Evolutionary conservation across 768 basidiomycete genomes (phyloP).

Genomic region (Serendipita sp.): DNA sequence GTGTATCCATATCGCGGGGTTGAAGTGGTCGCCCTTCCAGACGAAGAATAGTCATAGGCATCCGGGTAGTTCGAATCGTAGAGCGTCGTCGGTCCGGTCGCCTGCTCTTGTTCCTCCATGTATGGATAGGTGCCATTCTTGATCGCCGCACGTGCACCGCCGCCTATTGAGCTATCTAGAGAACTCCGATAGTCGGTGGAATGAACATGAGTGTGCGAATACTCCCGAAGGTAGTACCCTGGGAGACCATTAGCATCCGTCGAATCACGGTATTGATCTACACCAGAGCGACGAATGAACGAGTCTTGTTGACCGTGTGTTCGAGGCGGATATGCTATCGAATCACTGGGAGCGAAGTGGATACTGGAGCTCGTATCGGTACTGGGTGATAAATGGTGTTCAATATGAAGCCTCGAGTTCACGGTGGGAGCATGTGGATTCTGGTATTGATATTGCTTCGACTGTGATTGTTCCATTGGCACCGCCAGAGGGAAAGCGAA

Average conservation of each 20-base stretch:
- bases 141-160: background rate
- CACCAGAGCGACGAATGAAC: background rate
- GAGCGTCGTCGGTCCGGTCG: background rate
- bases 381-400: background rate
- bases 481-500: background rate
- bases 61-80: background rate
- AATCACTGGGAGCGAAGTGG: background rate
- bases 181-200: constrained; percentile 3
- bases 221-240: background rate
- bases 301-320: background rate
- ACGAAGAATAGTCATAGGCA: background rate
- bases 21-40: background rate
- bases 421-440: background rate
- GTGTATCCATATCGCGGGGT: background rate
- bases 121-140: background rate
- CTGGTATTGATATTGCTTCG: background rate
- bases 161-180: background rate
- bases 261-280: background rate
- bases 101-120: background rate
- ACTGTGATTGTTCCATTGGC: background rate
- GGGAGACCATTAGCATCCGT: background rate
- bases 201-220: background rate
- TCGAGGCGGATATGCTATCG: background rate
- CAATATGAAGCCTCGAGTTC: background rate
- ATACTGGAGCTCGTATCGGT: background rate